Evolutionary conservation across 305 asterid species (phyloP).

Genomic region (Ilex paraguariensis): DNA sequence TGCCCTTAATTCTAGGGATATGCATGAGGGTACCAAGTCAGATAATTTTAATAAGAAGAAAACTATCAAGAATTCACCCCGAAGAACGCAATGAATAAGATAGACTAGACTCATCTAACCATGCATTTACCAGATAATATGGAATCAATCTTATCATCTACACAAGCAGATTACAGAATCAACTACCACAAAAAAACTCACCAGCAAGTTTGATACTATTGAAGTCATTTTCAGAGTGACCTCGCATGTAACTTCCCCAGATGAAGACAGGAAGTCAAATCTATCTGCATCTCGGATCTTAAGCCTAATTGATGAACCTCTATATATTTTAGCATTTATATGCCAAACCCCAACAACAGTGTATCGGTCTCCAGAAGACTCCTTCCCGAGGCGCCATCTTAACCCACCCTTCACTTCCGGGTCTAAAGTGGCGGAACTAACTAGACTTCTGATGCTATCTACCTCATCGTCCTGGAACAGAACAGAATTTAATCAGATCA

Average conservation of each 20-base stretch:
- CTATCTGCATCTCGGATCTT: slow-evolving; percentile 41
- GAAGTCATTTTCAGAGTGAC: slow-evolving; percentile 34
- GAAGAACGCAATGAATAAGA: background rate
- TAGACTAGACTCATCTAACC: background rate
- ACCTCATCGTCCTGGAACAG: slow-evolving; percentile 44
- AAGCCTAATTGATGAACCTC: slow-evolving; percentile 30
- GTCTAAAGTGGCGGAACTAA: slow-evolving; percentile 38
- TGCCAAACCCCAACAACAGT: slow-evolving; percentile 39
- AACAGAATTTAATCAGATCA: slow-evolving; percentile 9
- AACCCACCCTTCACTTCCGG: slow-evolving; percentile 45
- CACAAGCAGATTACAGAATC: background rate
- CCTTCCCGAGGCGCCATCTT: slow-evolving; percentile 45
- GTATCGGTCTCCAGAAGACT: slow-evolving; percentile 37
- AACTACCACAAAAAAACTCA: slow-evolving; percentile 13
- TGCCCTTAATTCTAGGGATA: no score
- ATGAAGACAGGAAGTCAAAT: slow-evolving; percentile 38
- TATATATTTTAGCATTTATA: slow-evolving; percentile 22
- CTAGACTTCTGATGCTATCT: slow-evolving; percentile 24
- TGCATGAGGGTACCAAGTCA: no score
- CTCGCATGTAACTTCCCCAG: slow-evolving; percentile 41
- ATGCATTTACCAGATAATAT: background rate
- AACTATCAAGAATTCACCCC: background rate
- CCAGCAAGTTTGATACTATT: slow-evolving; percentile 29
- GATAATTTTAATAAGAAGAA: no score
- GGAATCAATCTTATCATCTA: background rate